phyloP scores from a whole-genome alignment of 768 basidiomycete genomes.

The Leccinum disarticulatum region DNA sequence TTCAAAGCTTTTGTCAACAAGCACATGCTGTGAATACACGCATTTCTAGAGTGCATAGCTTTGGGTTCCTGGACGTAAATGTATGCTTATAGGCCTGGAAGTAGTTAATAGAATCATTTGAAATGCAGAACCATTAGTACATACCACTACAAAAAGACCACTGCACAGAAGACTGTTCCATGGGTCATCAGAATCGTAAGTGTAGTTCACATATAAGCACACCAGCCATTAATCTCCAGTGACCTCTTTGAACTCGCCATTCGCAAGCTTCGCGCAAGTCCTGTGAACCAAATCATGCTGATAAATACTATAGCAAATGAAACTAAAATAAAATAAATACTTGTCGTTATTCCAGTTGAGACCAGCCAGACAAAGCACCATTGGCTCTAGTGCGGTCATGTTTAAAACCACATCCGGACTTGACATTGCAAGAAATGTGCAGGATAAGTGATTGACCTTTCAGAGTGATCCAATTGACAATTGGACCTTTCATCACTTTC shows the following conservation, averaged over 20 bases:
- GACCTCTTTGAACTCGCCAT: no score
- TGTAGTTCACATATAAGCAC: no score
- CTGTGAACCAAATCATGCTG: neutral
- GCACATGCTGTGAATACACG: no score
- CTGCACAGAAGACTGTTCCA: no score
- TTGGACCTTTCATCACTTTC: neutral
- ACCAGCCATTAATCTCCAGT: no score
- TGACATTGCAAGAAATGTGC: no score
- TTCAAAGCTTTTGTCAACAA: no score
- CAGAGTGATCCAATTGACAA: neutral
- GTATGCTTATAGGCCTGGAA: neutral
- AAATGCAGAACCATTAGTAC: neutral
- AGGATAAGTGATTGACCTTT: no score
- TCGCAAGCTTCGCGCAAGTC: no score
- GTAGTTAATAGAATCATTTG: neutral
- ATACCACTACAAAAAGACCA: neutral
- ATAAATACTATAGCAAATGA: neutral
- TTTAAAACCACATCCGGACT: neutral
- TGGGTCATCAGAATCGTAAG: no score
- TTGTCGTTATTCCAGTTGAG: neutral
- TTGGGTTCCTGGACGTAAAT: neutral
- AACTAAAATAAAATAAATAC: neutral
- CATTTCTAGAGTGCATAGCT: no score
- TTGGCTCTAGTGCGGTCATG: neutral
- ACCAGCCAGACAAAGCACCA: neutral